Base-by-base conservation (phyloP, 495 filamentous ascomycete genomes). In the Podospora sp. region DNA sequence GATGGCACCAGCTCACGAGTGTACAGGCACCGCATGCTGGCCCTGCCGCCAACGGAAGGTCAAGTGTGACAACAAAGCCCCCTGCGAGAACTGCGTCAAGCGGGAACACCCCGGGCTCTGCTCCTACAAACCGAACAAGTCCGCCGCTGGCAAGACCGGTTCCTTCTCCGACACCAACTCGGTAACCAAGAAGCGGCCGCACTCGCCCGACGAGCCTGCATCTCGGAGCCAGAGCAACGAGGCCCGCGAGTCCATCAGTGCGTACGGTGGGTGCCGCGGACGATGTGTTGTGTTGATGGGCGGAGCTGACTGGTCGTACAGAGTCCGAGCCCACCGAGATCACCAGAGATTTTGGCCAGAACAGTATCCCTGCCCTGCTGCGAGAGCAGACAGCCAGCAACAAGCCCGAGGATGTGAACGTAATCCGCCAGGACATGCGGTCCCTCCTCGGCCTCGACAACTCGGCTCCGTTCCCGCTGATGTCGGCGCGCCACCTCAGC, bases 401-500 rank as follows among this genome's bases (percentile, higher is more conserved):
- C 69, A 81, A 83, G 60, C 79, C 78, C 55, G 78, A 78, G 60
- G 82, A 83, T 26, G 76, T 74, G 65, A 81, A 81, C 67, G 73
- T 82, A 56, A 85, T 86, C 51, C 81, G 83, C 60, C 77, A 80
- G 71, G 91, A 89, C 68, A 92, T 95, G 76, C 81, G 92, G 46
- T 91, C 91, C 5, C 89, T 94, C 27, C 83, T 95, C 40, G 92
- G 91, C 14, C 85, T 95, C 20, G 91, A 94, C 72, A 93, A 92
- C 67, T 91, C 92, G 64, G 90, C 91, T 26, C 92, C 91, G 24
- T 95, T 94, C 76, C 92, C 92, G 21, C 89, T 95, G 66, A 92
- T 92, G 83, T 91, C 90, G 11, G 82, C 88, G 1, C 85, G 87
- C 36, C 87, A 92, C 66, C 86, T 92, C 11, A 86, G 87, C 72